Percentiles rank a stretch among this genome's conserved stretches.
phyloP scores from a whole-genome alignment of 768 basidiomycete genomes.

The Crassisporium funariophilum region DNA sequence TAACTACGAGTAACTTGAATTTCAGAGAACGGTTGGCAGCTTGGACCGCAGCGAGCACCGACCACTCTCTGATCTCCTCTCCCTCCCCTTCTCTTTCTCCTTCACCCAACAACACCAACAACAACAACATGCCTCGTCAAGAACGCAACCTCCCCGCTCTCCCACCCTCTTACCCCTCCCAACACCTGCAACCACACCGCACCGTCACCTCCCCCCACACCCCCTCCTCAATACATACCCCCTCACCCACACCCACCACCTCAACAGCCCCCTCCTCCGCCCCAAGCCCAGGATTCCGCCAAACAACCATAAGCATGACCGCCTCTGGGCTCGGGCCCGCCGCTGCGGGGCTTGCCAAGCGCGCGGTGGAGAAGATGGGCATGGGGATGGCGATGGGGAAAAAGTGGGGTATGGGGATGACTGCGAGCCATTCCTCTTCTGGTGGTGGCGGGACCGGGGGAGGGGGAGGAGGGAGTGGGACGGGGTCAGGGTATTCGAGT shows the following conservation, averaged over 20 bases:
- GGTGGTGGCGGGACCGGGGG: too few relatives aligned
- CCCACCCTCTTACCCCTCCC: slow-evolving; percentile 5
- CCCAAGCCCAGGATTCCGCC: too few relatives aligned
- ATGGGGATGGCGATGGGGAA: slow-evolving; percentile 54
- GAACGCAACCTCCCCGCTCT: slow-evolving; percentile 24
- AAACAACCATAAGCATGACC: slow-evolving; percentile 76
- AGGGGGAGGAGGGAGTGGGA: too few relatives aligned
- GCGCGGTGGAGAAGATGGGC: slow-evolving; percentile 78
- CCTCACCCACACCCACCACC: slow-evolving; percentile 19
- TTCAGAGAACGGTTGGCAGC: slow-evolving; percentile 51
- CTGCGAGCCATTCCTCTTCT: slow-evolving; percentile 29
- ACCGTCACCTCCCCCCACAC: slow-evolving; percentile 12
- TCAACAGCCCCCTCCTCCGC: slow-evolving; percentile 30
- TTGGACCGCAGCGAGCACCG: slow-evolving; percentile 37
- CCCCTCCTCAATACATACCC: slow-evolving; percentile 25
- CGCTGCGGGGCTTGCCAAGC: slow-evolving; percentile 73
- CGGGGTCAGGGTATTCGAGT: slow-evolving; percentile 47
- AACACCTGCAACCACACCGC: slow-evolving; percentile 18
- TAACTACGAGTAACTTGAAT: slow-evolving; percentile 22
- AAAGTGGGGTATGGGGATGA: slow-evolving; percentile 52
- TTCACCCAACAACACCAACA: not conserved
- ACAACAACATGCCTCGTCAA: slow-evolving; percentile 11
- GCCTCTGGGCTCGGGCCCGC: slow-evolving; percentile 66
- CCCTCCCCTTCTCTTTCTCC: slow-evolving; percentile 10
- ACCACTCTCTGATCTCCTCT: slow-evolving; percentile 9